A percentile compares a stretch with the other conserved stretches of the same genome.
These are phyloP conservation scores for Suillus lakei DNA, from an alignment of 768 basidiomycete genomes.

Conservation along the genomic window DNA sequence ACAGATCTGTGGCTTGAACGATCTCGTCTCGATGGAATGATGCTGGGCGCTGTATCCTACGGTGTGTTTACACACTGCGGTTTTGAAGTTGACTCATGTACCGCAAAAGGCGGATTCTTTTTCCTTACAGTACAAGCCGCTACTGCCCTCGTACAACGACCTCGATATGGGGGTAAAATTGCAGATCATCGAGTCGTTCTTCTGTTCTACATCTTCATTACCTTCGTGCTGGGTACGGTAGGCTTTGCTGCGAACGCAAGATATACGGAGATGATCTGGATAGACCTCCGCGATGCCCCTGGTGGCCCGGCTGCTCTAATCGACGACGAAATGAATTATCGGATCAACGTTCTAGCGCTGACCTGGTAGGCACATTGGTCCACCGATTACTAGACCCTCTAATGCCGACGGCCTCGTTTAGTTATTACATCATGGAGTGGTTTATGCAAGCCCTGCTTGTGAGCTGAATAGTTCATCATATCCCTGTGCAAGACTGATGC, in stretches of 20 bases:
- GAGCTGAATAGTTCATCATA: background rate
- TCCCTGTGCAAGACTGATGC: background rate
- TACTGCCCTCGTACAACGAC: background rate
- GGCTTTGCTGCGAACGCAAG: slow-evolving; percentile 20
- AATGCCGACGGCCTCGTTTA: no score
- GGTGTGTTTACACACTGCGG: slow-evolving; percentile 15
- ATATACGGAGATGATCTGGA: slow-evolving; percentile 27
- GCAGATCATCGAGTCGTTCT: background rate
- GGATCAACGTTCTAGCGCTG: background rate
- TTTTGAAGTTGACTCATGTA: background rate
- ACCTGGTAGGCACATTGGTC: background rate
- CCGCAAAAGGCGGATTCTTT: slow-evolving; percentile 19
- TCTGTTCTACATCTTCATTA: background rate
- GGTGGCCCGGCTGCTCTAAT: background rate
- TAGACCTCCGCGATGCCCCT: slow-evolving; percentile 21
- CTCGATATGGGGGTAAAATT: background rate
- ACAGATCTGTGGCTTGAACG: slow-evolving; percentile 32
- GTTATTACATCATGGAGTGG: background rate
- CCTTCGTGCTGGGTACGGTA: slow-evolving; percentile 21
- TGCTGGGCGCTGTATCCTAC: slow-evolving; percentile 25
- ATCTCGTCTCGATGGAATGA: slow-evolving; percentile 29
- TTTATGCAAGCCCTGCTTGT: background rate
- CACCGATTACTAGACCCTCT: background rate
- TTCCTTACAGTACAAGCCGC: background rate
- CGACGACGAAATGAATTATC: background rate